These are phyloP conservation scores for Daucus carota DNA, from an alignment of 129 eudicot genomes.

Conservation along the genomic window DH1_v3.0 NC_030381.2:48033001-48033500, in stretches of 20 bases:
- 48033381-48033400: constrained; percentile 71
- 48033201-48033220: constrained; percentile 70
- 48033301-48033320: constrained; percentile 78
- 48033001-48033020: too few relatives aligned
- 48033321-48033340: constrained; percentile 96
- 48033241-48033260: constrained; percentile 97
- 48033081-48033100: too few relatives aligned
- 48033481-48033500: not conserved
- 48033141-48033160: too few relatives aligned
- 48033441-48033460: not conserved
- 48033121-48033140: too few relatives aligned
- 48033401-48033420: constrained; percentile 10
- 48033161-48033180: too few relatives aligned
- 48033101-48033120: too few relatives aligned
- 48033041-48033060: too few relatives aligned
- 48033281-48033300: constrained; percentile 79
- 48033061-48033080: too few relatives aligned
- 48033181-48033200: constrained; percentile 77
- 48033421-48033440: not conserved
- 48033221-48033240: constrained; percentile 81
- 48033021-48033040: too few relatives aligned
- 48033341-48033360: constrained; percentile 76
- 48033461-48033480: not conserved
- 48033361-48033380: constrained; percentile 61
- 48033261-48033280: constrained; percentile 67